A percentile compares a stretch with the other conserved stretches of the same genome.
Conservation (phyloP, 2,329 filamentous ascomycete species). For the Neopestalotiopsis clavispora region DNA sequence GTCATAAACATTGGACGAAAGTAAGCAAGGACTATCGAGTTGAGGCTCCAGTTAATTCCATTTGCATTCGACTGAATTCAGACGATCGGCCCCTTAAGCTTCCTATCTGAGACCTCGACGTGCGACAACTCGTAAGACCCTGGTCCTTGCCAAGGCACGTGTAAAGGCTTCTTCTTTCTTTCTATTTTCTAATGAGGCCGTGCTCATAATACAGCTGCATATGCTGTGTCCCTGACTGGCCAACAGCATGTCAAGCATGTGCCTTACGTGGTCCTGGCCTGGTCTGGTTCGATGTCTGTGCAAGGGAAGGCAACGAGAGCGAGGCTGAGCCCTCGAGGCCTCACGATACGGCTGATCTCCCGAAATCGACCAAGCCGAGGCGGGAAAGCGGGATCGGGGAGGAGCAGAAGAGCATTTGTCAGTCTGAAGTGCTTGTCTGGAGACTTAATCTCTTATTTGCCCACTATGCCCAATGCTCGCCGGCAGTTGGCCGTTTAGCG, state of each 20-base stretch:
- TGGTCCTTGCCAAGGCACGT: not conserved
- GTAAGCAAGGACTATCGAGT: not conserved
- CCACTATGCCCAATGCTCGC: not conserved
- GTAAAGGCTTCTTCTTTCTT: not conserved
- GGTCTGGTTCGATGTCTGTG: not conserved
- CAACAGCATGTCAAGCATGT: not conserved
- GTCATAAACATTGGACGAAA: not conserved
- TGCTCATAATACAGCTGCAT: not conserved
- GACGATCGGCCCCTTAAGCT: not conserved
- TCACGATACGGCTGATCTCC: not conserved
- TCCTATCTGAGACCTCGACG: conserved; percentile 14
- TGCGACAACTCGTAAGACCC: not conserved
- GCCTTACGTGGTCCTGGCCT: not conserved
- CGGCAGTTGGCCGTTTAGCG: not conserved
- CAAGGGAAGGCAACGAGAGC: not conserved
- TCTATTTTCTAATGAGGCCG: not conserved
- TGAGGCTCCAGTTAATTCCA: not conserved
- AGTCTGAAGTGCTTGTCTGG: not conserved
- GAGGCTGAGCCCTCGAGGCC: not conserved
- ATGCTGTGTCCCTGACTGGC: not conserved
- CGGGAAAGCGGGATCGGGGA: not conserved
- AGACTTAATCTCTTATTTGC: not conserved
- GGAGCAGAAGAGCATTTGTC: not conserved
- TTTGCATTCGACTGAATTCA: not conserved
- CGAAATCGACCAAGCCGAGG: not conserved